phyloP scores from a whole-genome alignment of 2,329 filamentous ascomycete species.

The Colletotrichum cereale region DNA sequence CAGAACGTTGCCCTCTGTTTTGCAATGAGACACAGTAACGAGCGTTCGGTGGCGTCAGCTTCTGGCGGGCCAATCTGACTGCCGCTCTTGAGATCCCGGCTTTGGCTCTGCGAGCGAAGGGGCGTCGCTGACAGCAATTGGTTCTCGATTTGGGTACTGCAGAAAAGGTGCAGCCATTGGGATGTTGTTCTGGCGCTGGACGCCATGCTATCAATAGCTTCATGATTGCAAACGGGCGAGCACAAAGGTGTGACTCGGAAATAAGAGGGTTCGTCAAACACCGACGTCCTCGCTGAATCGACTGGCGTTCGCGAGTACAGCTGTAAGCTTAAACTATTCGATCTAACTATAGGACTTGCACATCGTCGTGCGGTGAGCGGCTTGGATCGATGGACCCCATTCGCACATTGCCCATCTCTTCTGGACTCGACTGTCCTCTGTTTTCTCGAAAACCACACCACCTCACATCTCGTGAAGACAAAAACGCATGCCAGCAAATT shows the following conservation, averaged over 20 bases:
- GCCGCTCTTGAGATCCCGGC: no score
- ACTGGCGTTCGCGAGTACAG: background rate
- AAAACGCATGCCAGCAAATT: background rate
- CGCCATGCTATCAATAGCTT: background rate
- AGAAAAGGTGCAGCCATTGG: background rate
- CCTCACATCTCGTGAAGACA: background rate
- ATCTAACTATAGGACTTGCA: no score
- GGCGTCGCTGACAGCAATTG: background rate
- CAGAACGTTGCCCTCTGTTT: no score
- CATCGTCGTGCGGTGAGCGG: background rate
- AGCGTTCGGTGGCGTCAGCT: no score
- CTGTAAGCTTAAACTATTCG: no score
- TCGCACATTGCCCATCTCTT: background rate
- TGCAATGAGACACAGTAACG: no score
- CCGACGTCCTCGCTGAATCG: background rate
- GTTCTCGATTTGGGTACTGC: background rate
- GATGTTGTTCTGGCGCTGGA: background rate
- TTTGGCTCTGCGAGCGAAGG: background rate
- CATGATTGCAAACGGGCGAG: background rate
- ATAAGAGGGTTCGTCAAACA: conserved; percentile 1
- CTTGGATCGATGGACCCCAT: conserved; percentile 1
- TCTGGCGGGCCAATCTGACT: no score
- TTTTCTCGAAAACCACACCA: background rate
- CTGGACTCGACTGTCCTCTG: background rate
- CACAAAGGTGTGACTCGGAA: background rate